A percentile compares a stretch with the other conserved stretches of the same genome.
phyloP scores from a whole-genome alignment of 805 yeast species.

The Pichia insulana region DNA sequence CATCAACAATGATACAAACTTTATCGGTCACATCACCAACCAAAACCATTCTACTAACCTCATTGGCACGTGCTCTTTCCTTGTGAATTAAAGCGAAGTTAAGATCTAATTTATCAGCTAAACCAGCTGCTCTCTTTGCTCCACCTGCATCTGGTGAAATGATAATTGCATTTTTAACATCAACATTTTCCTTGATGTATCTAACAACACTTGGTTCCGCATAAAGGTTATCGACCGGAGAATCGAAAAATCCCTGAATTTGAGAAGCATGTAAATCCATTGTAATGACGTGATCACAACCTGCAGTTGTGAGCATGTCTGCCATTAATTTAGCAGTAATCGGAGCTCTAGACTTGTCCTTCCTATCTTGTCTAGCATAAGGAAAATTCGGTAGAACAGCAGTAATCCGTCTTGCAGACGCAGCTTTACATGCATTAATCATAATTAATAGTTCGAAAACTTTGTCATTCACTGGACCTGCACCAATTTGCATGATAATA shows the following conservation, averaged over 20 bases:
- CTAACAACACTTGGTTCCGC: slow-evolving; percentile 78
- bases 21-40: slow-evolving; percentile 79
- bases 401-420: slow-evolving; percentile 75
- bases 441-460: slow-evolving; percentile 67
- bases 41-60: slow-evolving; percentile 74
- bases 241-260: slow-evolving; percentile 77
- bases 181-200: slow-evolving; percentile 57
- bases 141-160: slow-evolving; percentile 90
- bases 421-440: slow-evolving; percentile 77
- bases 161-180: slow-evolving; percentile 55
- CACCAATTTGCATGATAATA: slow-evolving; percentile 71
- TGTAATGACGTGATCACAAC: slow-evolving; percentile 79
- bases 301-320: slow-evolving; percentile 73
- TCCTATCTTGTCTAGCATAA: slow-evolving; percentile 83
- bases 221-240: slow-evolving; percentile 76
- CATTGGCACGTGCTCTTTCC: slow-evolving; percentile 77
- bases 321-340: slow-evolving; percentile 82
- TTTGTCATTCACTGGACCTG: slow-evolving; percentile 68
- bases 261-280: slow-evolving; percentile 88
- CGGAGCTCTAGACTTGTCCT: slow-evolving; percentile 79
- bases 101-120: slow-evolving; percentile 71
- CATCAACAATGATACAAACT: slow-evolving; percentile 72
- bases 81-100: slow-evolving; percentile 81
- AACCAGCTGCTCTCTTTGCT: slow-evolving; percentile 79
- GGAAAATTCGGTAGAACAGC: slow-evolving; percentile 80